phyloP scores from a whole-genome alignment of 495 filamentous ascomycete species.

The Neurospora sp. region DNA sequence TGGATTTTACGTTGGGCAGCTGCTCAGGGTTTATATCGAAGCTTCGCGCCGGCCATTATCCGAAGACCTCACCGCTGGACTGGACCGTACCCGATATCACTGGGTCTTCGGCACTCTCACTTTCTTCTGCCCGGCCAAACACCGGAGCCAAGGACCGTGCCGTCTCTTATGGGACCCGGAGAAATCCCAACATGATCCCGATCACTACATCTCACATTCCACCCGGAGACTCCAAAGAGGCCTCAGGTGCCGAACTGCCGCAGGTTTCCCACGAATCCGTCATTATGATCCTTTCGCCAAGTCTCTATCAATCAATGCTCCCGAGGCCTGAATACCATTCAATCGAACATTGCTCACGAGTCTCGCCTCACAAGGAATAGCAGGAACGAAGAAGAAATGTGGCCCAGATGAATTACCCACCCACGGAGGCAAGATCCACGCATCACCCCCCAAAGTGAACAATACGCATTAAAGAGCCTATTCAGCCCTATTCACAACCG shows the following conservation, averaged over 20 bases:
- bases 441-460: neutral
- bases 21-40: neutral
- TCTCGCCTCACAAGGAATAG: neutral
- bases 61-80: too few species aligned
- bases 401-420: neutral
- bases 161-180: neutral
- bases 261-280: neutral
- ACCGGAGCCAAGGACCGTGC: neutral
- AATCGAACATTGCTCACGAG: neutral
- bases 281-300: neutral
- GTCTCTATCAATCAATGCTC: neutral
- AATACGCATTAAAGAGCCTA: neutral
- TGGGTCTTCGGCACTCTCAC: too few species aligned
- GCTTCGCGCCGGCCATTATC: neutral
- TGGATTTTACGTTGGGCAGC: neutral
- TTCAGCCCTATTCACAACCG: neutral
- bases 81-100: too few species aligned
- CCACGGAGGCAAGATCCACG: neutral
- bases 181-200: neutral
- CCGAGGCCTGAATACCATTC: neutral
- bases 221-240: neutral
- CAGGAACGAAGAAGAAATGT: neutral
- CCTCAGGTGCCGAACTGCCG: neutral
- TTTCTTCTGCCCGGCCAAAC: neutral
- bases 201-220: neutral